Conservation (phyloP, 2,329 filamentous ascomycete species). For the Talaromyces funiculosus region DNA sequence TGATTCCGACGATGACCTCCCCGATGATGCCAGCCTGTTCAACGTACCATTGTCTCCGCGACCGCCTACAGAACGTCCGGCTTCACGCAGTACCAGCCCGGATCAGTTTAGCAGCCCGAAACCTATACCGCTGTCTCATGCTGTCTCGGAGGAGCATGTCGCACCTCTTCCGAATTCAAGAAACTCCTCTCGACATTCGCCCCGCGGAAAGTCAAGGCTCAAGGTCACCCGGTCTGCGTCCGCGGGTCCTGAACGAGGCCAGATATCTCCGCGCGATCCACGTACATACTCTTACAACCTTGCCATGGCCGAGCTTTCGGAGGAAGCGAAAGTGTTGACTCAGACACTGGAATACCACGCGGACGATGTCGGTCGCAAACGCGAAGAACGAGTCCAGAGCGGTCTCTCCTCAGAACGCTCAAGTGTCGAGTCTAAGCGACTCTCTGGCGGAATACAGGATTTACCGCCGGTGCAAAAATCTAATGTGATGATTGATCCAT, state of each 20-base stretch:
- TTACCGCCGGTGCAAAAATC: slow-evolving; percentile 58
- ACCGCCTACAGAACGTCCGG: slow-evolving; percentile 34
- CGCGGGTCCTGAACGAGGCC: slow-evolving; percentile 37
- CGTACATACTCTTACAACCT: slow-evolving; percentile 56
- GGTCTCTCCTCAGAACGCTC: slow-evolving; percentile 33
- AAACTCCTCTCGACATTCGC: slow-evolving; percentile 20
- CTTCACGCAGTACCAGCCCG: slow-evolving; percentile 38
- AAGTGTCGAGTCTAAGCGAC: slow-evolving; percentile 34
- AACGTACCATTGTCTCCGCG: slow-evolving; percentile 47
- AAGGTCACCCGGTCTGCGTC: slow-evolving; percentile 27
- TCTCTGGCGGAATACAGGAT: slow-evolving; percentile 37
- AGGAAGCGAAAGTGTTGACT: slow-evolving; percentile 56
- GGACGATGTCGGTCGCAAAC: slow-evolving; percentile 42
- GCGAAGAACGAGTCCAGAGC: slow-evolving; percentile 44
- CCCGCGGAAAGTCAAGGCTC: slow-evolving; percentile 23
- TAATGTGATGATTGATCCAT: slow-evolving; percentile 60
- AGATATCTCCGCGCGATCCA: slow-evolving; percentile 37
- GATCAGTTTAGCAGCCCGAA: slow-evolving; percentile 33
- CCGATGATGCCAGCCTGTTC: slow-evolving; percentile 47
- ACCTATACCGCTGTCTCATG: slow-evolving; percentile 40
- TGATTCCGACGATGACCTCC: slow-evolving; percentile 47
- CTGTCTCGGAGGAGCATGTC: slow-evolving; percentile 19
- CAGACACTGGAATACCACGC: slow-evolving; percentile 56
- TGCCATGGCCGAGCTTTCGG: slow-evolving; percentile 52
- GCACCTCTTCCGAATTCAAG: slow-evolving; percentile 15